Conservation (phyloP, 2,329 filamentous ascomycete genomes). For the Trichophyton benhamiae region DNA sequence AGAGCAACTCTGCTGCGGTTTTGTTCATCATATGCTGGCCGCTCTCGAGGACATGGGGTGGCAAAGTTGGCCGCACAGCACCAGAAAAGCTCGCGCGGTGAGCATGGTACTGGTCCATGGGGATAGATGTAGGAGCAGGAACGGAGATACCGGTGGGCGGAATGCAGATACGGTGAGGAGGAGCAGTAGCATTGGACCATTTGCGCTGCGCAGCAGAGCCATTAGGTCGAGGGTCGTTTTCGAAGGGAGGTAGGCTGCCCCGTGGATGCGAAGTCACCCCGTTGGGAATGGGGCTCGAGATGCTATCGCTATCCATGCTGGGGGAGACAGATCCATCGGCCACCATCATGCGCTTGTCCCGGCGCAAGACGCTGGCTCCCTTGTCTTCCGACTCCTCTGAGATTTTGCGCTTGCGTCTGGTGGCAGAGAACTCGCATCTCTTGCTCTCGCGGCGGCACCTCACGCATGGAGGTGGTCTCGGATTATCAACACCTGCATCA, state of each 20-base stretch:
- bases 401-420: constrained; percentile 77
- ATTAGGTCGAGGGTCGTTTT: constrained; percentile 7
- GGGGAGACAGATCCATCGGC: constrained; percentile 27
- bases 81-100: constrained; percentile 9
- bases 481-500: constrained; percentile 61
- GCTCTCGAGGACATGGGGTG: constrained; percentile 29
- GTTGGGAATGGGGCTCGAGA: constrained; percentile 7
- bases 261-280: constrained; percentile 10
- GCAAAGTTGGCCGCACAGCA: constrained; percentile 6
- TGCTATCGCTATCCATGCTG: constrained; percentile 10
- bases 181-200: constrained; percentile 9
- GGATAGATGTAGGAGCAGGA: constrained; percentile 10
- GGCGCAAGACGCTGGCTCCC: constrained; percentile 31
- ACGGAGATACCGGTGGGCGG: constrained; percentile 4
- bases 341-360: constrained; percentile 41
- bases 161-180: constrained; percentile 9
- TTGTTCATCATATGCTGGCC: constrained; percentile 48
- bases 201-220: constrained; percentile 6
- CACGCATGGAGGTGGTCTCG: constrained; percentile 84
- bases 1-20: constrained; percentile 47
- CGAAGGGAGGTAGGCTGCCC: constrained; percentile 6
- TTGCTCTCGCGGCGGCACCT: constrained; percentile 91
- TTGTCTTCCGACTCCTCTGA: constrained; percentile 38
- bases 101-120: constrained; percentile 7
- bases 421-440: constrained; percentile 93